Percentiles rank a stretch among this genome's conserved stretches.
Evolutionary conservation across 208 protist genomes (phyloP).

Genomic region (Leishmania turanica): DNA sequence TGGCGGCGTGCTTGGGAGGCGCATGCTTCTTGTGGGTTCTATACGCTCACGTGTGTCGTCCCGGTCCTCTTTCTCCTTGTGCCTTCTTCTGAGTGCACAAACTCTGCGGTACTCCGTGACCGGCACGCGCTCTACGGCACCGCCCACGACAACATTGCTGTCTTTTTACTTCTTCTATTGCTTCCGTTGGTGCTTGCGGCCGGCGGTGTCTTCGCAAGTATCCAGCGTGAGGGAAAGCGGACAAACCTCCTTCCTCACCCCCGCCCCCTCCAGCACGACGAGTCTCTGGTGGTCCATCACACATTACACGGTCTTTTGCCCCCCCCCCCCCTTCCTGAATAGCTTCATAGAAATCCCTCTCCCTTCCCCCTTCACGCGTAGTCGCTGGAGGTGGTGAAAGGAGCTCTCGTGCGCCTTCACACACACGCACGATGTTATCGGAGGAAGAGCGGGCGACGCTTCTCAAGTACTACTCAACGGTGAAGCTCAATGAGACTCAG

Average conservation of each 20-base stretch:
- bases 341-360: neutral
- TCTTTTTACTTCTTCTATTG: neutral
- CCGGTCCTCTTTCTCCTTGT: neutral
- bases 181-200: neutral
- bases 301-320: neutral
- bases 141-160: neutral
- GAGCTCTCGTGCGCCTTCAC: neutral
- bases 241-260: neutral
- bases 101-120: neutral
- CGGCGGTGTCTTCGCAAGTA: neutral
- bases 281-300: neutral
- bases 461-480: conserved; percentile 66
- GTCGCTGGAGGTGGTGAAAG: neutral
- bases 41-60: neutral
- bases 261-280: neutral
- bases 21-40: neutral
- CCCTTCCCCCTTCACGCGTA: neutral
- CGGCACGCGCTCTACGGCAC: neutral
- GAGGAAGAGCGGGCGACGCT: conserved; percentile 66
- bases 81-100: neutral
- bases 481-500: conserved; percentile 65
- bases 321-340: neutral
- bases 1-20: neutral
- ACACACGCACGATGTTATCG: conserved; percentile 48
- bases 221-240: neutral